Conservation (phyloP, 495 filamentous ascomycete genomes). For the Trypethelium eluteriae region DNA sequence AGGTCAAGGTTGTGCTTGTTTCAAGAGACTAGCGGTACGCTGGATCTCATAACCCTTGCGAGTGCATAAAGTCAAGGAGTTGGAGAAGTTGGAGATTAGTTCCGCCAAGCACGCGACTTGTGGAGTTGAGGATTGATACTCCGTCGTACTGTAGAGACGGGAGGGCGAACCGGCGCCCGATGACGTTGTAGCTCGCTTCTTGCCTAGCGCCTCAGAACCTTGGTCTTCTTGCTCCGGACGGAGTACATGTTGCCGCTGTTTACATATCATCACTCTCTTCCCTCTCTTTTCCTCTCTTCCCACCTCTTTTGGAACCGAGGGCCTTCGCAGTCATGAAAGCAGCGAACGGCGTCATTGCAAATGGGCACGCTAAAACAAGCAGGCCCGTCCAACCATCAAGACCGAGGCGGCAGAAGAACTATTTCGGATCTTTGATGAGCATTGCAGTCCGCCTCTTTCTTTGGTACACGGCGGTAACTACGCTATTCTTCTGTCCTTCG, state of each 20-base stretch:
- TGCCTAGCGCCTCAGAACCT: background rate
- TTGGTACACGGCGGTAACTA: slow-evolving; percentile 78
- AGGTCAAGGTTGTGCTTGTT: background rate
- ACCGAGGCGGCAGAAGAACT: background rate
- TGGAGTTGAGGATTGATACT: background rate
- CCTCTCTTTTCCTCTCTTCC: background rate
- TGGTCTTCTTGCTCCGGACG: background rate
- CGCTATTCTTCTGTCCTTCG: slow-evolving; percentile 75
- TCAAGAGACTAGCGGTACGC: too few relatives aligned
- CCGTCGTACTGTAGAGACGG: background rate
- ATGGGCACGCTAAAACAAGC: background rate
- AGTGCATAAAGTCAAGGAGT: background rate
- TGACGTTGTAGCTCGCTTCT: slow-evolving; percentile 8
- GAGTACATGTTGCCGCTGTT: background rate
- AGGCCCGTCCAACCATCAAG: background rate
- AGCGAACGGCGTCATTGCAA: background rate
- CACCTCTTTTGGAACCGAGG: background rate
- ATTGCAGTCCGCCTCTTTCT: slow-evolving; percentile 48
- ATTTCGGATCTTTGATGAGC: background rate
- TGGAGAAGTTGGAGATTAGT: background rate
- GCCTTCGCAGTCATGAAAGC: background rate
- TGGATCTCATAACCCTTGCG: too few relatives aligned
- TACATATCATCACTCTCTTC: background rate
- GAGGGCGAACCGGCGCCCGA: background rate
- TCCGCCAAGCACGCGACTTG: background rate